phyloP scores from a whole-genome alignment of 495 filamentous ascomycete genomes.

The Annulohypoxylon moriforme region DNA sequence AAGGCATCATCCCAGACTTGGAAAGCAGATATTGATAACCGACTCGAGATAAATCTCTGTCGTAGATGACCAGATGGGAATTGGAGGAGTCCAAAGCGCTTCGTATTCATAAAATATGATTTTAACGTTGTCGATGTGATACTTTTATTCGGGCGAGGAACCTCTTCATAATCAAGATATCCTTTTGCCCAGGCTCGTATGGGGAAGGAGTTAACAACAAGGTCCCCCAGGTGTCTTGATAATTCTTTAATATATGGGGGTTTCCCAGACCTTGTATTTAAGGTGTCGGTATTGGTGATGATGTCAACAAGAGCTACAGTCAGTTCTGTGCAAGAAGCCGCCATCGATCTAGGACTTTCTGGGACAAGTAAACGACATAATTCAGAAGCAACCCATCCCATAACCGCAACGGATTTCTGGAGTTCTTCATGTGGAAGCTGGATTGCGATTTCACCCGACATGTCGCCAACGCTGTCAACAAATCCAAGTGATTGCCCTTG shows the following conservation, averaged over 20 bases:
- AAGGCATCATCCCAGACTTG: constrained; percentile 14
- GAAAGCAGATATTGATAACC: constrained; percentile 1
- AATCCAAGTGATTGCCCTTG: constrained; percentile 9
- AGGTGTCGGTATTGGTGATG: not conserved
- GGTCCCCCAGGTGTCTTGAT: not conserved
- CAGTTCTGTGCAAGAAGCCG: not conserved
- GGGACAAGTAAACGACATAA: not conserved
- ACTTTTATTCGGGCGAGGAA: not conserved
- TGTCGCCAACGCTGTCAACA: not conserved
- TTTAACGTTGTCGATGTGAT: not conserved
- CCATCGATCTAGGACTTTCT: not conserved
- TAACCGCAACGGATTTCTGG: not conserved
- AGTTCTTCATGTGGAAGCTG: not conserved
- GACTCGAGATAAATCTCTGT: not conserved
- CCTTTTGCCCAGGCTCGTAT: not conserved
- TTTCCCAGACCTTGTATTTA: not conserved
- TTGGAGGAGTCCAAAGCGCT: not conserved
- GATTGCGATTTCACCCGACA: too few relatives aligned
- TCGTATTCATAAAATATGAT: not conserved
- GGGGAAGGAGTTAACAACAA: not conserved
- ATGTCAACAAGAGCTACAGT: not conserved
- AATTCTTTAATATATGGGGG: not conserved
- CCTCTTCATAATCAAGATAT: not conserved
- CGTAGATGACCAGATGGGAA: not conserved
- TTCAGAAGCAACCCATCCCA: not conserved